A percentile compares a stretch with the other conserved stretches of the same genome.
Evolutionary conservation across 495 filamentous ascomycete genomes (phyloP).

Genomic region (Penicillium psychrofluorescens): DNA sequence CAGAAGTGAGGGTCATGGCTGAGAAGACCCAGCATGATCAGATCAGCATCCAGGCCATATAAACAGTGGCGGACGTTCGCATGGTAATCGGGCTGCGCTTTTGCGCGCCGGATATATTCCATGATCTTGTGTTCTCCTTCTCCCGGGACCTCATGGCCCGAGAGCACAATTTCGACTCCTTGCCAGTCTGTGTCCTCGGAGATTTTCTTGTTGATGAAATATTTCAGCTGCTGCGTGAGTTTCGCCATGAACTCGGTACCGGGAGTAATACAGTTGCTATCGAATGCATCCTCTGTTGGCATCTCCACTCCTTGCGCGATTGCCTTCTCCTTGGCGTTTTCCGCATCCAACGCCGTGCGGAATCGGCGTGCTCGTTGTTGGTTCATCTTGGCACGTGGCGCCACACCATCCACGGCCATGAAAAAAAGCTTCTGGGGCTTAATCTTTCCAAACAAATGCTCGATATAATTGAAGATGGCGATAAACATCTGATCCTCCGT

Average conservation of each 20-base stretch:
- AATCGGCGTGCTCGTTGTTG: slow-evolving; percentile 96
- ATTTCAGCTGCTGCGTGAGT: slow-evolving; percentile 87
- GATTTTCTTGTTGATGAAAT: slow-evolving; percentile 98
- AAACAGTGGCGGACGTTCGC: slow-evolving; percentile 96
- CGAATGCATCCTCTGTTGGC: slow-evolving; percentile 92
- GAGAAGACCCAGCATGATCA: slow-evolving; percentile 96
- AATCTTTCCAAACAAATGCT: slow-evolving; percentile 97
- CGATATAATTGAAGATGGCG: slow-evolving; percentile 99
- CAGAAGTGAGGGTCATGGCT: slow-evolving; percentile 99
- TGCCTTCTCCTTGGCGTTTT: slow-evolving; percentile 83
- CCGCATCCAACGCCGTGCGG: slow-evolving; percentile 86
- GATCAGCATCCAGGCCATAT: slow-evolving; percentile 94
- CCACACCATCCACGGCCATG: slow-evolving; percentile 98
- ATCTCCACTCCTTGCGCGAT: slow-evolving; percentile 81
- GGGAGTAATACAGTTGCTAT: slow-evolving; percentile 98
- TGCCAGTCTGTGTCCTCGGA: slow-evolving; percentile 97
- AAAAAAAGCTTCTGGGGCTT: slow-evolving; percentile 98
- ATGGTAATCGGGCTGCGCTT: slow-evolving; percentile 88
- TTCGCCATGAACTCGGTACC: slow-evolving; percentile 98
- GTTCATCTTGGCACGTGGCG: slow-evolving; percentile 98
- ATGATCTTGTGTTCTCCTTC: slow-evolving; percentile 99
- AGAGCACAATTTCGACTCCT: slow-evolving; percentile 88
- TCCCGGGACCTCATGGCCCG: slow-evolving; percentile 97
- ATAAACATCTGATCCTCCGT: slow-evolving; percentile 99
- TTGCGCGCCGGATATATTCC: slow-evolving; percentile 97